phyloP scores from a whole-genome alignment of 768 basidiomycete genomes.

The Chalciporus piperatus region DNA sequence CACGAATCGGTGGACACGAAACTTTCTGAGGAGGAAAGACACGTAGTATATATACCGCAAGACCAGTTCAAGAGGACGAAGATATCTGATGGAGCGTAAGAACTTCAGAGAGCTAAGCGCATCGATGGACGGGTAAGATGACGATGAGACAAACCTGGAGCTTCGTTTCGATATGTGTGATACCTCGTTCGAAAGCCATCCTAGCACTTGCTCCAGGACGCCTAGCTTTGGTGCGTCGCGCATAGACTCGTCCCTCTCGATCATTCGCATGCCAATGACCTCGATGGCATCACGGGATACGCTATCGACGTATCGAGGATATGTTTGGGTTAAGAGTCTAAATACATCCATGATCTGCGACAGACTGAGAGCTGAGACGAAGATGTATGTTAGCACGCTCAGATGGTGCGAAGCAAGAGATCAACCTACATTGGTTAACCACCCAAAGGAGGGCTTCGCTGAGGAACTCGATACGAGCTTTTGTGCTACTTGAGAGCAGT shows the following conservation, averaged over 20 bases:
- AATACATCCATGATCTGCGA: constrained; percentile 69
- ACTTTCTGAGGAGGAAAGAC: constrained; percentile 41
- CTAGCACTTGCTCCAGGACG: constrained; percentile 67
- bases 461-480: constrained; percentile 54
- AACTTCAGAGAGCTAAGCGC: constrained; percentile 29
- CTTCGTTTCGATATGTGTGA: constrained; percentile 52
- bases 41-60: constrained; percentile 57
- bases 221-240: constrained; percentile 46
- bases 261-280: constrained; percentile 58
- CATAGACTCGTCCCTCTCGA: constrained; percentile 57
- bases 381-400: constrained; percentile 1
- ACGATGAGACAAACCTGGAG: constrained; percentile 48
- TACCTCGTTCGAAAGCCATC: constrained; percentile 73
- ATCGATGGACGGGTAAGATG: background rate
- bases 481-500: constrained; percentile 54
- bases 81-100: constrained; percentile 56
- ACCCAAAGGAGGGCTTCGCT: constrained; percentile 59
- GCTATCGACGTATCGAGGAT: constrained; percentile 75
- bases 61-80: constrained; percentile 75
- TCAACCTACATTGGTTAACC: constrained; percentile 51
- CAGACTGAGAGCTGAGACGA: constrained; percentile 50
- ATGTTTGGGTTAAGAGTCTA: constrained; percentile 67
- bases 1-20: constrained; percentile 50
- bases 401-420: background rate
- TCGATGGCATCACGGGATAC: constrained; percentile 72